Evolutionary conservation across 106 monocot genomes (phyloP).

Genomic region (Chionographis japonica): DNA sequence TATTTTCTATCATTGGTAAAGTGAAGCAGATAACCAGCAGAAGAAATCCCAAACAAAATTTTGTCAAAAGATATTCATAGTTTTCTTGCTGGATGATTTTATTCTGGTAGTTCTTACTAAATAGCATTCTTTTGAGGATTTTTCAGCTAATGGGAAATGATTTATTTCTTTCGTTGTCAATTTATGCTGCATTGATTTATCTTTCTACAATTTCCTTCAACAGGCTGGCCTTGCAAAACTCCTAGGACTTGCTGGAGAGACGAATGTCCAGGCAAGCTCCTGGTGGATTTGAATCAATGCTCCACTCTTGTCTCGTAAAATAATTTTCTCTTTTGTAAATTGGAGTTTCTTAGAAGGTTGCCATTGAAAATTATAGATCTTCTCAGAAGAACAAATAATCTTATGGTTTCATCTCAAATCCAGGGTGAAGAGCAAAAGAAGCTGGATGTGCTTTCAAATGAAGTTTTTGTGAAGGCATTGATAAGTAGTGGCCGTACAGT

Average conservation of each 20-base stretch:
- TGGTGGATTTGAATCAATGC: neutral
- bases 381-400: neutral
- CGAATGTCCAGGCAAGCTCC: slow-evolving; percentile 73
- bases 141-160: no score
- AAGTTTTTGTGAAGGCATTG: slow-evolving; percentile 93
- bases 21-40: no score
- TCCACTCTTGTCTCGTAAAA: neutral
- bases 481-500: slow-evolving; percentile 90
- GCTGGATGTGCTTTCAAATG: slow-evolving; percentile 94
- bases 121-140: no score
- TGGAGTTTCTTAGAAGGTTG: neutral
- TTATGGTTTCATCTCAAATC: neutral
- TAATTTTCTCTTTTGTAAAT: neutral
- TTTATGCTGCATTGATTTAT: neutral
- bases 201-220: neutral
- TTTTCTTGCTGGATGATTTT: no score
- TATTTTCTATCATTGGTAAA: no score
- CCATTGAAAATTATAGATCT: no score
- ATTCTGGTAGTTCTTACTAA: no score
- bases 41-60: no score
- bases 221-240: slow-evolving; percentile 98
- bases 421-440: slow-evolving; percentile 99
- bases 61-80: no score
- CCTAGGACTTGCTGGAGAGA: slow-evolving; percentile 91
- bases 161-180: no score